Evolutionary conservation across 2,329 filamentous ascomycete species (phyloP).

Genomic region (Phyllosticta citriasiana): DNA sequence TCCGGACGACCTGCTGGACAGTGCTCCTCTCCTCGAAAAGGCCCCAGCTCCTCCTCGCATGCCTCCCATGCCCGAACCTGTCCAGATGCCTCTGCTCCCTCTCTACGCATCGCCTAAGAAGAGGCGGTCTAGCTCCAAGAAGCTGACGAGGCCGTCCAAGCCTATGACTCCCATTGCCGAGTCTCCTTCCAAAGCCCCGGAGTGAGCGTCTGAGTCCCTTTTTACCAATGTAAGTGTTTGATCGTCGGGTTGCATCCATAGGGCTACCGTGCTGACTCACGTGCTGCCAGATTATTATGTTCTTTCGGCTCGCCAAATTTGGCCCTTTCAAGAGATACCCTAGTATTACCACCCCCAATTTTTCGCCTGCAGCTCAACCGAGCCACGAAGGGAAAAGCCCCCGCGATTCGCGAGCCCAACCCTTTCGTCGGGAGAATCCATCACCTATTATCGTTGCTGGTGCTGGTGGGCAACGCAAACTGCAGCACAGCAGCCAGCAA

Average conservation of each 20-base stretch:
- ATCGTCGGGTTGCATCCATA: background rate
- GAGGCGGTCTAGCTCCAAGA: conserved; percentile 30
- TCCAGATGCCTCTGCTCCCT: conserved; percentile 28
- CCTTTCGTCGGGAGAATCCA: background rate
- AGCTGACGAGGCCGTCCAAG: conserved; percentile 29
- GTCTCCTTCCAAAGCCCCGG: conserved; percentile 26
- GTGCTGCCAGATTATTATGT: background rate
- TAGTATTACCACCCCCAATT: background rate
- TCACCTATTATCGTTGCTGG: background rate
- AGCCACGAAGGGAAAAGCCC: background rate
- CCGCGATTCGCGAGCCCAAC: background rate
- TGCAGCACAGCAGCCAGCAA: background rate
- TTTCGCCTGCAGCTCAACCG: background rate
- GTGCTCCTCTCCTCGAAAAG: conserved; percentile 26
- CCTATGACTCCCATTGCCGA: conserved; percentile 34
- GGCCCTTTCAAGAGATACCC: conserved; percentile 6
- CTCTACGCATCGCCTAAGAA: conserved; percentile 30
- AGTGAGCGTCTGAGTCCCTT: conserved; percentile 19
- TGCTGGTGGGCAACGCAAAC: background rate
- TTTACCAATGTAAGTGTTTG: conserved; percentile 1
- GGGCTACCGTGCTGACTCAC: conserved; percentile 3
- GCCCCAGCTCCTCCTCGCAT: conserved; percentile 31
- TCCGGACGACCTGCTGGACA: conserved; percentile 26
- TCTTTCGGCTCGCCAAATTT: conserved; percentile 1
- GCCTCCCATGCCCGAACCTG: conserved; percentile 14